Evolutionary conservation across 768 basidiomycete species (phyloP).

Genomic region (Kwoniella shandongensis): DNA sequence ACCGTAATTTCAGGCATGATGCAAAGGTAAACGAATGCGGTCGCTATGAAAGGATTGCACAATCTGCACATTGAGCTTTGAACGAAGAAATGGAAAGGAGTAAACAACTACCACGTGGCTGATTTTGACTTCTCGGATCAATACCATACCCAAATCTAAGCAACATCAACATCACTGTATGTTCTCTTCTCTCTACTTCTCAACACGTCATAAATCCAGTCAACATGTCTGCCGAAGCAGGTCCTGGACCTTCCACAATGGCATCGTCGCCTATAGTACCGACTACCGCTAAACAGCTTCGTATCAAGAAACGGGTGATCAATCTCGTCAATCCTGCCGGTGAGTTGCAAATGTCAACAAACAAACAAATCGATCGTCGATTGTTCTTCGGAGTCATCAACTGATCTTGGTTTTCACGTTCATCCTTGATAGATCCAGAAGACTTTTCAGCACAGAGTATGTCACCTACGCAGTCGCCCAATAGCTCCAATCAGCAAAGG

Average conservation of each 20-base stretch:
- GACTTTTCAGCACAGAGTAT: slow-evolving; percentile 24
- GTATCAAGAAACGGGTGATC: slow-evolving; percentile 33
- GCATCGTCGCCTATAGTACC: slow-evolving; percentile 27
- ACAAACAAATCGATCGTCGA: too few species aligned
- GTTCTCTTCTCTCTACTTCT: slow-evolving; percentile 1
- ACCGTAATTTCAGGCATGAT: too few species aligned
- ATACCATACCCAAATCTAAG: not conserved
- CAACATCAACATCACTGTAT: slow-evolving; percentile 4
- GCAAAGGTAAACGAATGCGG: too few species aligned
- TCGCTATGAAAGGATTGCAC: too few species aligned
- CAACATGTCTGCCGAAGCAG: slow-evolving; percentile 23
- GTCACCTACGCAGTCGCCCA: slow-evolving; percentile 12
- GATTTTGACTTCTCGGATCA: slow-evolving; percentile 20
- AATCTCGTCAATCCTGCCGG: slow-evolving; percentile 42
- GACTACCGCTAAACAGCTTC: slow-evolving; percentile 13
- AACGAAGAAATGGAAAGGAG: not conserved
- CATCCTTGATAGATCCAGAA: slow-evolving; percentile 10
- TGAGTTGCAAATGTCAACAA: slow-evolving; percentile 15
- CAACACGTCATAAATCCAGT: not conserved
- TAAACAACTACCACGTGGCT: slow-evolving; percentile 28
- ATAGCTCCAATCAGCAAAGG: not conserved
- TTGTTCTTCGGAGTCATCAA: too few species aligned
- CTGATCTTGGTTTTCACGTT: too few species aligned
- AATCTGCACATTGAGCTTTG: too few species aligned
- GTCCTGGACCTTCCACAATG: slow-evolving; percentile 33